Evolutionary conservation across 2,329 filamentous ascomycete genomes (phyloP), one percentile per base, ranked within the genome.

Genomic region (Dothideomycetidae sp.): DNA sequence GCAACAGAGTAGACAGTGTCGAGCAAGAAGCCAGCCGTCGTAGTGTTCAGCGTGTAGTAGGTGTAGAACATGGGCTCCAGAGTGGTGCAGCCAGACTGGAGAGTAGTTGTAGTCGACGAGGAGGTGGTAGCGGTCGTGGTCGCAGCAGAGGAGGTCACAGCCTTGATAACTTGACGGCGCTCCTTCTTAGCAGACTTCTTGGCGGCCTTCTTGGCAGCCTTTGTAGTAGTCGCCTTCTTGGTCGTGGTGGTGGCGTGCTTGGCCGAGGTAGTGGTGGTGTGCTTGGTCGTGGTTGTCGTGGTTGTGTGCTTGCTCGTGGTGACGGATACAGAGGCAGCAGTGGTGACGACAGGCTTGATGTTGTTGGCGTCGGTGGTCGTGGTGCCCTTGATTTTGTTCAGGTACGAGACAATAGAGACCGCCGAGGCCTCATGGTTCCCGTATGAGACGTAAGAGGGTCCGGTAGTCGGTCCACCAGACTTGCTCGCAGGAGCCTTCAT

Each of bases 21-120:
- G 7, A 34, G 14, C 28, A 40, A 21, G 31, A 44, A 44, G 10
- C 40, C 36, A 5, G 36, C 31, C 5, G 40, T 36, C 5, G 42
- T 42, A 28, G 39, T 42, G 14, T 33, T 33, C 2, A 15, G 39
- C 2, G 40, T 28, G 3, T 30, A 19, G 29, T 44, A 44, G 21
- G n/a, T n/a, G 7, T 7, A 26, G 21, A n/a, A n/a, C 21, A 26
- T n/a, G 7, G 21, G 21, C n/a, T 26, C 21, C 7, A 26, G 21
- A n/a, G 21, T n/a, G 7, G 21, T 26, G 21, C 21, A 26, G 21
- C 21, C 21, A 26, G 21, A 7, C 21, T 26, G 21, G 21, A 26
- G 21, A n/a, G 21, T n/a, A n/a, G n/a, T n/a, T n/a, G n/a, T n/a
- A n/a, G n/a, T n/a, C n/a, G n/a, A n/a, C n/a, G n/a, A n/a, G n/a